A percentile compares a stretch with the other conserved stretches of the same genome.
These are phyloP conservation scores for Tetracentron sinense DNA, from an alignment of 164 flowering plant species.

Conservation along the genomic window DNA sequence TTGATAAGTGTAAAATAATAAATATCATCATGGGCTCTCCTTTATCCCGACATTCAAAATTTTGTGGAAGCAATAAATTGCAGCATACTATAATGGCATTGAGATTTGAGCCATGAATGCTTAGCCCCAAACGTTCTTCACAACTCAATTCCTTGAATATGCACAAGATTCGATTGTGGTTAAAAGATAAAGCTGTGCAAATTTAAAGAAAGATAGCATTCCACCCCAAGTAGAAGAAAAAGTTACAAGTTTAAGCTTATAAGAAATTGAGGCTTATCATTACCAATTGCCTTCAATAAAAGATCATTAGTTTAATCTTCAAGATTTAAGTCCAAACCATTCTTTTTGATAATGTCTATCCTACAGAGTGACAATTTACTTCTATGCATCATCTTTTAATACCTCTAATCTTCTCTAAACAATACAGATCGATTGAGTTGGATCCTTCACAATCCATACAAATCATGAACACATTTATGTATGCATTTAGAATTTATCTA, in stretches of 20 bases:
- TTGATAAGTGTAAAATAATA: neutral
- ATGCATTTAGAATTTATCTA: too few relatives aligned
- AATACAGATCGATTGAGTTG: too few relatives aligned
- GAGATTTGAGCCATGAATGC: neutral
- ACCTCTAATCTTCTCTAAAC: too few relatives aligned
- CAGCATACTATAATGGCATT: neutral
- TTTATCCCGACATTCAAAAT: neutral
- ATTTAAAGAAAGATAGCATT: too few relatives aligned
- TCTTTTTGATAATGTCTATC: too few relatives aligned
- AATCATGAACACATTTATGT: too few relatives aligned
- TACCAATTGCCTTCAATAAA: neutral
- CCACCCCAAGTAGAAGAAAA: neutral
- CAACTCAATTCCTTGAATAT: neutral
- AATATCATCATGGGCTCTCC: neutral
- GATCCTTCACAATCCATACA: too few relatives aligned
- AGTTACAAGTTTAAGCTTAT: neutral
- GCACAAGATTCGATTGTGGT: neutral
- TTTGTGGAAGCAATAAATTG: neutral
- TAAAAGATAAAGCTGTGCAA: neutral
- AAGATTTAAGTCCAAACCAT: too few relatives aligned
- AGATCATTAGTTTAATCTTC: too few relatives aligned
- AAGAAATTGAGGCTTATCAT: neutral
- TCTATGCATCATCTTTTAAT: too few relatives aligned
- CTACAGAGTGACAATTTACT: too few relatives aligned
- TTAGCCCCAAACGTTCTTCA: neutral